Base-by-base conservation (phyloP, 768 basidiomycete species). In the Tulasnella sp. region DNA sequence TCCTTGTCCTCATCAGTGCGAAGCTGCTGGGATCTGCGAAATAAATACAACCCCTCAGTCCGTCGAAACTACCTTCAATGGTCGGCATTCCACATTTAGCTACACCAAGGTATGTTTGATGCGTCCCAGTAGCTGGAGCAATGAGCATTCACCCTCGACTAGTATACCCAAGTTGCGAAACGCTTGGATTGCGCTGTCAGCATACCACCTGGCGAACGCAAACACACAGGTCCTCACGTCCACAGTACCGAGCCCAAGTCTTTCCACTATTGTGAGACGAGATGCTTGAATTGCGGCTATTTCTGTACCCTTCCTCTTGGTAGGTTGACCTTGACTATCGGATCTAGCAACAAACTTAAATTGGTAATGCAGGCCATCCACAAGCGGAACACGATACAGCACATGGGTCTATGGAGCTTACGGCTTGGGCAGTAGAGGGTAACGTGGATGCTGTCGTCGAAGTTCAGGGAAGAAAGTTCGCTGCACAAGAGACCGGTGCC, bases 351-450 rank as follows among this genome's bases (percentile, higher is more conserved):
- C 56, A 6, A 24, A 6, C 0, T 39, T 38, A 10, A 36, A 74
- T 5, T 46, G 16, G 56, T 40, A 56, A 24, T 21, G 24, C 68
- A 92, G 91, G 89, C 0, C 91, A 92, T 79, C 79, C 89, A 0
- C 90, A 92, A 79, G 86, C 88, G 80, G 89, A 90, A 62, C 91
- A 92, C 58, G 90, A 91, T 68, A 92, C 91, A 0, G 86, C 86
- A 19, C 91, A 92, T 79, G 91, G 91, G 6, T 91, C 90, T 1
- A 91, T 91, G 90, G 88, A 89, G 0, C 86, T 85, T 78, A 88
- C 89, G 0, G 85, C 86, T 62, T 92, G 91, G 91, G 85, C 88
- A 0, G 82, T 91, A 5, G 89, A 91, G 75, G 89, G 88, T 1
- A 87, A 87, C 1, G 89, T 90, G 10, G 89, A 87, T 21, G 86